phyloP scores from a whole-genome alignment of 345 rosid genomes.

The Mangifera indica region DNA sequence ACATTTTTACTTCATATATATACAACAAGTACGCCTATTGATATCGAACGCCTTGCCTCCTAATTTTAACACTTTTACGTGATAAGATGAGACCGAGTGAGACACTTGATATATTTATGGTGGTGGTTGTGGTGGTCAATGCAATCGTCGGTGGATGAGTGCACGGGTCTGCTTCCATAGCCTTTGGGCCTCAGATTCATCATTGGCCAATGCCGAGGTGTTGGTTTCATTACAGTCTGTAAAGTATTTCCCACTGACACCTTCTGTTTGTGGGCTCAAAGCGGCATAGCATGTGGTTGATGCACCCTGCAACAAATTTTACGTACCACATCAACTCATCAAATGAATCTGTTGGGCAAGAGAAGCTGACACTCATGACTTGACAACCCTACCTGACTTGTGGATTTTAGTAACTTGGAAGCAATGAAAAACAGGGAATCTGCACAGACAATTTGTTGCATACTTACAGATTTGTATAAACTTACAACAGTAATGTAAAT shows the following conservation, averaged over 20 bases:
- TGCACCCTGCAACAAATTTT: constrained; percentile 62
- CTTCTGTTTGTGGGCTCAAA: constrained; percentile 59
- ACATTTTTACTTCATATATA: not conserved
- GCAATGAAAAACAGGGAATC: constrained; percentile 89
- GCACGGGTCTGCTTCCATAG: constrained; percentile 62
- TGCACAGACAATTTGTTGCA: constrained; percentile 33
- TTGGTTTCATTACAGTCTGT: constrained; percentile 78
- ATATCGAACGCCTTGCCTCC: not conserved
- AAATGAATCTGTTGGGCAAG: constrained; percentile 2
- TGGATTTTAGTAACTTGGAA: constrained; percentile 80
- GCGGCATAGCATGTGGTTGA: constrained; percentile 92
- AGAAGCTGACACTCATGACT: constrained; percentile 3
- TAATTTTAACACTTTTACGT: constrained; percentile 10
- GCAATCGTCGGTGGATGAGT: constrained; percentile 43
- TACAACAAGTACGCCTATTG: constrained; percentile 10
- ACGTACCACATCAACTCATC: not conserved
- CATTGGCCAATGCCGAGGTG: constrained; percentile 70
- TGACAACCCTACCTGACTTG: constrained; percentile 55
- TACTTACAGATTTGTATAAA: not conserved
- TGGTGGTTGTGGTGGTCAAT: constrained; percentile 15
- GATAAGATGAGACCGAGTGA: not conserved
- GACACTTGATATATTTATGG: not conserved
- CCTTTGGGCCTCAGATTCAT: constrained; percentile 58
- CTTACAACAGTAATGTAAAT: too few species aligned
- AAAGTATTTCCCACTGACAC: constrained; percentile 72